Evolutionary conservation across 2,329 filamentous ascomycete species (phyloP), one percentile per base, ranked within the genome.

Genomic region (Verticillium klebahnii): DNA sequence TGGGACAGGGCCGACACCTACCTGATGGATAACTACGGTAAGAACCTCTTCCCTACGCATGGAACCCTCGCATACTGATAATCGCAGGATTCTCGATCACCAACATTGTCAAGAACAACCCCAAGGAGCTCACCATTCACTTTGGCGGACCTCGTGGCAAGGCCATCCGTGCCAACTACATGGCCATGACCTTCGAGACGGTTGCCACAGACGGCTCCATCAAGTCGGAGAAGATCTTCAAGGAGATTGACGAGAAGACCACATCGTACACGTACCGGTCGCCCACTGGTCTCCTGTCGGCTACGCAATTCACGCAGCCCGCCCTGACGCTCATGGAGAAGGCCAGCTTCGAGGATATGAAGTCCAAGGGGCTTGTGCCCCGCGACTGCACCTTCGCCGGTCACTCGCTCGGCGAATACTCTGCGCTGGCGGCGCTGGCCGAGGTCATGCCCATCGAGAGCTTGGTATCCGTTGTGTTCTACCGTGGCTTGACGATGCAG

Each of bases 401-500:
- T 67, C 95, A 99, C 82, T 99, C 96, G 0, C 87, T 99, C 25
- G 95, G 95, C 77, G 95, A 99, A 80, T 99, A 99, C 82, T 97
- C 93, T 65, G 95, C 95, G 11, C 88, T 99, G 66, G 95, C 95
- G 65, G 95, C 95, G 14, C 85, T 99, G 64, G 95, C 96, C 12
- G 94, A 99, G 72, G 95, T 99, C 74, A 97, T 99, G 92, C 95
- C 96, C n/a, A 99, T 99, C 71, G 95, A 99, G 82, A 95, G 90
- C 69, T 83, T 99, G 75, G 95, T 99, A 2, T 98, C 95, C 0
- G 95, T 99, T 56, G 96, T 99, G 61, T 99, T 99, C 85, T 99
- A 99, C 82, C 93, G 95, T 77, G 95, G 95, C 72, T 82, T 99
- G 72, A 99, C 95, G 25, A 99, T 99, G 95, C 95, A 99, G 79